Base-by-base conservation (phyloP, 2,329 filamentous ascomycete species). In the Fusarium gaditjirri region DNA sequence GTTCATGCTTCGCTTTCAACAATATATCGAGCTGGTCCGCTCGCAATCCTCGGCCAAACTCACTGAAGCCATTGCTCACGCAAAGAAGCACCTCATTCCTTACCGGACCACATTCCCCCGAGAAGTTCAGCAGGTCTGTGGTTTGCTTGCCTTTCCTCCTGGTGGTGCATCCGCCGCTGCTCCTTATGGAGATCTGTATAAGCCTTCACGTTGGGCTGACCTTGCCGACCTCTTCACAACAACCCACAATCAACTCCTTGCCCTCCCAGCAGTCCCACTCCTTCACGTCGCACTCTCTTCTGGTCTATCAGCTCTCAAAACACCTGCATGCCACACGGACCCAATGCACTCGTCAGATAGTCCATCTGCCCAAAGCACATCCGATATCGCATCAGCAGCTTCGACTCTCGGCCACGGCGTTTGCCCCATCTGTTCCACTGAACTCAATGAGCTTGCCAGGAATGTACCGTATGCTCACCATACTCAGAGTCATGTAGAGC, bases 381-480 rank as follows among this genome's bases (percentile, higher is more conserved):
- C 88, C 2, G 82, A 84, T 39, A 57, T 74, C 27, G 71, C 75
- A 17, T 65, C 76, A 31, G 64, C 67, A 29, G 69, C 75, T 23
- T 78, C 80, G 4, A 86, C 84, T 33, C 88, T 92, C 2, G 90
- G 90, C 4, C 92, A 93, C 12, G 92, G 90, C 53, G 90, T 98
- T 44, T 99, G 96, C 77, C 96, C 96, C 6, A 98, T 99, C 78
- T 99, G 96, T 85, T 96, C 93, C 52, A 96, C 93, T 2, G 96
- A 99, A 82, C 89, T 99, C 61, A 98, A 98, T 80, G 93, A 95
- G 77, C 88, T 99, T 38, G 95, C 96, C 4, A 87, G 92, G 56
- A 91, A 92, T 75, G 93, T 99, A 47, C 96, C 96, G 2, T 98
- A 98, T 77, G 96, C 96, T 6, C 93, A 97, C 78, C 96, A 99